phyloP scores from a whole-genome alignment of 1,139 yeast species.

The Suhomyces terraborum region DNA sequence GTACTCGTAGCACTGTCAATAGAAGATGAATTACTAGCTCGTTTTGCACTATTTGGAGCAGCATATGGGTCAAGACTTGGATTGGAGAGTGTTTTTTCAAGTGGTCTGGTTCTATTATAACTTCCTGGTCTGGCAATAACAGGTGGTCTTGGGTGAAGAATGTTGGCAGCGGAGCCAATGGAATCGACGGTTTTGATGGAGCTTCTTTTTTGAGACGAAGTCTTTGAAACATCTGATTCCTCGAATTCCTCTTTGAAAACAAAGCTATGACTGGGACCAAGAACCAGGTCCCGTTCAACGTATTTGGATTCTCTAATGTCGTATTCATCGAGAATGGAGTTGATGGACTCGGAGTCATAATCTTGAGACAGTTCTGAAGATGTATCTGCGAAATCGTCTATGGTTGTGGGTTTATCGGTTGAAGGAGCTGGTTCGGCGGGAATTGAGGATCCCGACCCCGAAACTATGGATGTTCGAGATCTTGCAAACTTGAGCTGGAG shows the following conservation, averaged over 20 bases:
- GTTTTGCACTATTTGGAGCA: conserved; percentile 6
- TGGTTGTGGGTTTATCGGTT: conserved; percentile 23
- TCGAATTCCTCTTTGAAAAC: conserved; percentile 38
- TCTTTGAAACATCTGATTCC: conserved; percentile 18
- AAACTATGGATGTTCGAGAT: conserved; percentile 24
- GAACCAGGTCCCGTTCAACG: conserved; percentile 2
- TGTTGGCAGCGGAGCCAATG: conserved; percentile 10
- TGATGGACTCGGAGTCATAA: conserved; percentile 35
- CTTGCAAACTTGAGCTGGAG: conserved; percentile 28
- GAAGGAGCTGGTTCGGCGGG: conserved; percentile 3
- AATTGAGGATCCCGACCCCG: conserved; percentile 1
- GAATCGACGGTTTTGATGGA: conserved; percentile 14
- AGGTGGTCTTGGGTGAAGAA: conserved; percentile 10
- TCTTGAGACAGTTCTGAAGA: conserved; percentile 26
- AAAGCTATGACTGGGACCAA: conserved; percentile 17
- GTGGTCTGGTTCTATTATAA: conserved; percentile 9
- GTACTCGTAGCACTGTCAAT: conserved; percentile 17
- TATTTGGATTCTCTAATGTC: conserved; percentile 18
- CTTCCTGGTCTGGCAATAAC: background rate
- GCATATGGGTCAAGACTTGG: conserved; percentile 8
- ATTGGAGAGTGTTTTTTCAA: conserved; percentile 18
- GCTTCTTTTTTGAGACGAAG: background rate
- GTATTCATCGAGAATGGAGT: conserved; percentile 37
- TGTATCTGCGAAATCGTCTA: conserved; percentile 48
- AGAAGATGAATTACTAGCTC: conserved; percentile 11